Evolutionary conservation across 345 rosid species (phyloP).

Genomic region (Eucalyptus paniculata): DNA sequence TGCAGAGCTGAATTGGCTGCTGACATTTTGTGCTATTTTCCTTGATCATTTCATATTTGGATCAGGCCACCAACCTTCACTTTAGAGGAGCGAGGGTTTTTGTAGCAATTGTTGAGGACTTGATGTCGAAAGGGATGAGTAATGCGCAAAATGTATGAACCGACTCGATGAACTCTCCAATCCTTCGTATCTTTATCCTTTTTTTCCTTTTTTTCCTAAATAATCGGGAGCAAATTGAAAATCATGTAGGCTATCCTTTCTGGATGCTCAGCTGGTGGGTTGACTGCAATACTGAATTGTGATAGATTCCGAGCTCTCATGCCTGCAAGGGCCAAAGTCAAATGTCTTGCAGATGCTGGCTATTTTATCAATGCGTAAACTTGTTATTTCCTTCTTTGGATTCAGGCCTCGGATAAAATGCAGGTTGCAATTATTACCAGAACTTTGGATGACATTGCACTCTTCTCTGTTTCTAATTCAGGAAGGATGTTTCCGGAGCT

Average conservation of each 20-base stretch:
- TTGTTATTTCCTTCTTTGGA: not conserved
- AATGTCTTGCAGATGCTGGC: conserved; percentile 96
- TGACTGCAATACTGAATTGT: conserved; percentile 81
- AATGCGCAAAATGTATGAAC: conserved; percentile 59
- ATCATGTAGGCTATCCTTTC: conserved; percentile 63
- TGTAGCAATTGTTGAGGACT: conserved; percentile 67
- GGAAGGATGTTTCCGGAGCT: conserved; percentile 74
- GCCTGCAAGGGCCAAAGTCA: conserved; percentile 62
- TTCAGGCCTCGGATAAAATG: not conserved
- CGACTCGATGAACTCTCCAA: not conserved
- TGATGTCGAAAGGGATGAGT: conserved; percentile 73
- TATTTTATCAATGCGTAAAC: conserved; percentile 81
- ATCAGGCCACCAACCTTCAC: conserved; percentile 86
- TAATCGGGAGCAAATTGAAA: not conserved
- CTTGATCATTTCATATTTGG: conserved; percentile 9
- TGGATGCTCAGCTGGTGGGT: conserved; percentile 97
- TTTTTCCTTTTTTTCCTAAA: not conserved
- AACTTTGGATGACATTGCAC: not conserved
- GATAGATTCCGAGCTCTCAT: conserved; percentile 68
- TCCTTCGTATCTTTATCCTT: not conserved
- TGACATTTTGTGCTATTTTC: not conserved
- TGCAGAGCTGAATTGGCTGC: not conserved
- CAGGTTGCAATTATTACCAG: not conserved
- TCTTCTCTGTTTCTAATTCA: conserved; percentile 7
- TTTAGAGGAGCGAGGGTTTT: conserved; percentile 89